These are phyloP conservation scores for Saccharomycopsis javanensis DNA, from an alignment of 805 yeast species.

Conservation along the genomic window DNA sequence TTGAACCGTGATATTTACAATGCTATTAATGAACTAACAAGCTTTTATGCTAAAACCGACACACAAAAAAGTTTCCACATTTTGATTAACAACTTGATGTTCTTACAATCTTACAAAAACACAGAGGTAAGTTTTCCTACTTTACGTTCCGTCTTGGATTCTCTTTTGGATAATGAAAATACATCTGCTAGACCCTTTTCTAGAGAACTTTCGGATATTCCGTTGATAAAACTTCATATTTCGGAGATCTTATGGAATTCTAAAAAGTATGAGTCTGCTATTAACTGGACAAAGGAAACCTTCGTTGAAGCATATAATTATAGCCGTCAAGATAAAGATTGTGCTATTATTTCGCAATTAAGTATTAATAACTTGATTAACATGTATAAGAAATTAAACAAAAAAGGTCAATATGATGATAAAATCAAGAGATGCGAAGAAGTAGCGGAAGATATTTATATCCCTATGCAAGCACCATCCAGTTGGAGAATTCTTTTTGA, in stretches of 20 bases:
- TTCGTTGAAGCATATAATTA: constrained; percentile 27
- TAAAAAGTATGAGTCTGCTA: constrained; percentile 27
- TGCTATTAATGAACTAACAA: constrained; percentile 23
- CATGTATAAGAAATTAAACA: constrained; percentile 25
- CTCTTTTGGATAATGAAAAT: constrained; percentile 2
- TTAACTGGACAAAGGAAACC: constrained; percentile 34
- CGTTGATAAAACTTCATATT: constrained; percentile 33
- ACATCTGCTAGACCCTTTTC: constrained; percentile 18
- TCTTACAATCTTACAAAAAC: constrained; percentile 25
- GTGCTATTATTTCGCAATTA: constrained; percentile 32
- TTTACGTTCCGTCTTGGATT: constrained; percentile 2
- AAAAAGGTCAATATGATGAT: constrained; percentile 13
- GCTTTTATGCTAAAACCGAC: constrained; percentile 20
- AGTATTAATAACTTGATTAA: constrained; percentile 29
- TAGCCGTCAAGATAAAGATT: constrained; percentile 27
- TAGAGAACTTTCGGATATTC: constrained; percentile 21
- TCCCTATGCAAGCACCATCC: constrained; percentile 9
- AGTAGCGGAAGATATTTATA: constrained; percentile 15
- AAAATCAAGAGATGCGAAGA: constrained; percentile 15
- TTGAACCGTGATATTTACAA: constrained; percentile 22
- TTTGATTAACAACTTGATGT: constrained; percentile 27
- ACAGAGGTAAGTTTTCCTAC: constrained; percentile 4
- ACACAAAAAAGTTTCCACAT: constrained; percentile 27
- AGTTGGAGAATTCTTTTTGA: constrained; percentile 5
- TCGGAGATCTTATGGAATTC: constrained; percentile 35